Evolutionary conservation across 345 rosid species (phyloP), one percentile per base, ranked within the genome.

Genomic region (Camelina laxa): DNA sequence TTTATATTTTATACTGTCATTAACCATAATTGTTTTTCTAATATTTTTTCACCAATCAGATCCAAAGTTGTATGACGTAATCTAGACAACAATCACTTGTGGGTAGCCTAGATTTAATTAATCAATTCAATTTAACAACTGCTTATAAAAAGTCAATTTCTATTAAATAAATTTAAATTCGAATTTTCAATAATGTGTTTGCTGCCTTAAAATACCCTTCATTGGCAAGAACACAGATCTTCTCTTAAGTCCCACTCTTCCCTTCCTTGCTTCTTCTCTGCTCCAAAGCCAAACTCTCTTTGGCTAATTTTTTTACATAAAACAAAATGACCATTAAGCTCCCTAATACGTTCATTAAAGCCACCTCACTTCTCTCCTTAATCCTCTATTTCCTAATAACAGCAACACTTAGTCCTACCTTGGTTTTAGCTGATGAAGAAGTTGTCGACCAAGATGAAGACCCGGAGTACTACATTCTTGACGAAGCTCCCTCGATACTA

Each of bases 131-230:
- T 39, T 33, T 12, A 65, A 14, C 33, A 76, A 71, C 5, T 19
- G 10, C 22, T 21, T 24, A 56, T 6, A 15, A 4, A 65, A 59
- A 51, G 48, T 51, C 62, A 65, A 12, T 16, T 44, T 54, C 9
- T 44, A 27, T 17, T 15, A 47, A 70, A 69, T 42, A 35, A 31
- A 48, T 17, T 33, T 9, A 56, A 47, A 57, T 35, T 31, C 33
- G 30, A n/a, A 65, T 30, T 65, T 31, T 31, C 12, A 76, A 36
- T 65, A 72, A 71, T 77, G 21, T 65, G 4, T 57, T 41, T 45
- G 7, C 36, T 48, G 66, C 76, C 72, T 70, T 77, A 45, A 65
- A 50, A 72, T 58, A 78, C 77, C 81, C 58, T 50, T 31, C 81
- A 72, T 65, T 47, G 22, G 6, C 61, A 49, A 71, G 67, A 77